These are phyloP conservation scores for Botrytis deweyae DNA, from an alignment of 2,329 filamentous ascomycete species.

Conservation along the genomic window DNA sequence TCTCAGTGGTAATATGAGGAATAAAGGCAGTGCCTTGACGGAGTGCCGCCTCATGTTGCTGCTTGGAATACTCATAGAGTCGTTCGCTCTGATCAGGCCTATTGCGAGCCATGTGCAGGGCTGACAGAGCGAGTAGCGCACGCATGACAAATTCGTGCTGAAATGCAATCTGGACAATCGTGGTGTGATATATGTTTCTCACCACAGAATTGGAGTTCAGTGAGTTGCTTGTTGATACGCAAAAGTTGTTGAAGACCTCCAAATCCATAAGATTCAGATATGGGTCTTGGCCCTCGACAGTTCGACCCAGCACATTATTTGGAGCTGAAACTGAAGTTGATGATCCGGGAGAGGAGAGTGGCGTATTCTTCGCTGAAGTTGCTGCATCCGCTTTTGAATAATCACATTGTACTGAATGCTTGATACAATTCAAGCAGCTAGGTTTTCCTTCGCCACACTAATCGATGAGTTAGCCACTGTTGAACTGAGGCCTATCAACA, in stretches of 20 bases:
- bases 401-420: slow-evolving; percentile 22
- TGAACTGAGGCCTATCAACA: not conserved
- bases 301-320: not conserved
- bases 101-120: slow-evolving; percentile 47
- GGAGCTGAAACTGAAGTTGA: not conserved
- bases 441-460: slow-evolving; percentile 27
- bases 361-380: not conserved
- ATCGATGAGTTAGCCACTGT: slow-evolving; percentile 22
- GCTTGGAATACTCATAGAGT: slow-evolving; percentile 41
- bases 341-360: not conserved
- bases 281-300: not conserved
- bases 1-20: slow-evolving; percentile 34
- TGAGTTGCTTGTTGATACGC: slow-evolving; percentile 47
- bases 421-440: slow-evolving; percentile 24
- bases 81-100: slow-evolving; percentile 39
- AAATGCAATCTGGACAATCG: slow-evolving; percentile 46
- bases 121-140: slow-evolving; percentile 47
- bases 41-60: slow-evolving; percentile 37
- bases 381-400: slow-evolving; percentile 2
- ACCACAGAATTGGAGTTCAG: slow-evolving; percentile 43
- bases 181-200: slow-evolving; percentile 46
- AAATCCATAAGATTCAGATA: slow-evolving; percentile 40
- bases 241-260: slow-evolving; percentile 52
- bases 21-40: slow-evolving; percentile 37
- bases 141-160: slow-evolving; percentile 47